phyloP scores from a whole-genome alignment of 2,329 filamentous ascomycete genomes.

The Botrytis elliptica region DNA sequence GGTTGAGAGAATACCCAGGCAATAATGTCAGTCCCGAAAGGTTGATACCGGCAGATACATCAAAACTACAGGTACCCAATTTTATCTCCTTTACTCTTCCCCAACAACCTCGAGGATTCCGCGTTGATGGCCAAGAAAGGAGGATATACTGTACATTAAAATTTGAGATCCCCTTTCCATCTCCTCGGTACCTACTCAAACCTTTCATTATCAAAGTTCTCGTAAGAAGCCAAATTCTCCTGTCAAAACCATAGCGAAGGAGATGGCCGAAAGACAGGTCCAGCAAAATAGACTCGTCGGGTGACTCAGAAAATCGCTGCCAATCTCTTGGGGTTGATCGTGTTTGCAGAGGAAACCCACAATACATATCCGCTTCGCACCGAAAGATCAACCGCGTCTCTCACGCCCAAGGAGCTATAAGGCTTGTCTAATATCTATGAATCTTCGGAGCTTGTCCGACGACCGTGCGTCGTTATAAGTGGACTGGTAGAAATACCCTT shows the following conservation, averaged over 20 bases:
- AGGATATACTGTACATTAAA: background rate
- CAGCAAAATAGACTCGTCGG: background rate
- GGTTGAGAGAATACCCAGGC: background rate
- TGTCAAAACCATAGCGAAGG: background rate
- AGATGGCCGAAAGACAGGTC: background rate
- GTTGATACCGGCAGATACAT: background rate
- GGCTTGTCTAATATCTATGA: constrained; percentile 5
- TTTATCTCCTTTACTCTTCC: background rate
- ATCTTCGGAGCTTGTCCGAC: background rate
- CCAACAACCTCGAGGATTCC: too few relatives aligned
- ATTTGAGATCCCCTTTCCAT: background rate
- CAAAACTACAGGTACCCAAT: too few relatives aligned
- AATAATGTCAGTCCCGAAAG: background rate
- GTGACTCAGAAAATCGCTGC: background rate
- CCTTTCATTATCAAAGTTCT: background rate
- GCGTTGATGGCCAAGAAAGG: background rate
- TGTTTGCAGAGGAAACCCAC: background rate
- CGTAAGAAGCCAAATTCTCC: background rate
- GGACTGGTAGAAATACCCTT: background rate
- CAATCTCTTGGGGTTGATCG: background rate
- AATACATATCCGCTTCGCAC: background rate
- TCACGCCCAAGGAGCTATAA: background rate
- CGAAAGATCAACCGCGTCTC: background rate
- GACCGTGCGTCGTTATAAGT: background rate
- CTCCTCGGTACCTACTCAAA: background rate